Percentiles rank a stretch among this genome's conserved stretches.
Conservation (phyloP, 1,284 basidiomycete species). For the Trichosporon sp. region DNA sequence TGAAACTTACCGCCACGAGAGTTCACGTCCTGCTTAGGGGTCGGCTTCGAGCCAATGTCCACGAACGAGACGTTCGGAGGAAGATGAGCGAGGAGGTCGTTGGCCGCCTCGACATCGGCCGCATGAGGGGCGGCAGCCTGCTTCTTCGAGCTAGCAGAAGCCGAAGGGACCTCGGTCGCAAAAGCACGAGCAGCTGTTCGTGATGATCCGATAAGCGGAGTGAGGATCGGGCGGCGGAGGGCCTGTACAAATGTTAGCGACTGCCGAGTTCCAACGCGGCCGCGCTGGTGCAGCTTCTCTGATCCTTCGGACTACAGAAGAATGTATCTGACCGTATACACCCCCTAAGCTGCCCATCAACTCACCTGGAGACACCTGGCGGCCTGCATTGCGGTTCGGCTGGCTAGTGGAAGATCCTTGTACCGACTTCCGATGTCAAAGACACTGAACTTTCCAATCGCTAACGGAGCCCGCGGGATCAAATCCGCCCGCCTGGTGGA, state of each 20-base stretch:
- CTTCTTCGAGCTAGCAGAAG: not conserved
- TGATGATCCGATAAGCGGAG: not conserved
- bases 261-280: not conserved
- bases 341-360: not conserved
- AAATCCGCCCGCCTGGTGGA: not conserved
- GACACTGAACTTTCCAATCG: not conserved
- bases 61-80: constrained; percentile 32
- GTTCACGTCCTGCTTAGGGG: constrained; percentile 8
- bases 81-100: constrained; percentile 7
- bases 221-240: not conserved
- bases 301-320: not conserved
- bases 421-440: not conserved
- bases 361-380: constrained; percentile 3
- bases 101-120: not conserved
- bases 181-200: not conserved
- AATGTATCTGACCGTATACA: not conserved
- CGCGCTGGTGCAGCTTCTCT: not conserved
- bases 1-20: constrained; percentile 12
- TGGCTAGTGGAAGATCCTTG: not conserved
- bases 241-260: not conserved
- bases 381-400: not conserved
- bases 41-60: constrained; percentile 16
- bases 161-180: not conserved
- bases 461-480: not conserved
- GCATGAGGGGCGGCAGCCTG: not conserved